Evolutionary conservation across 2,329 filamentous ascomycete genomes (phyloP).

Genomic region (Coniochaeta hoffmannii): DNA sequence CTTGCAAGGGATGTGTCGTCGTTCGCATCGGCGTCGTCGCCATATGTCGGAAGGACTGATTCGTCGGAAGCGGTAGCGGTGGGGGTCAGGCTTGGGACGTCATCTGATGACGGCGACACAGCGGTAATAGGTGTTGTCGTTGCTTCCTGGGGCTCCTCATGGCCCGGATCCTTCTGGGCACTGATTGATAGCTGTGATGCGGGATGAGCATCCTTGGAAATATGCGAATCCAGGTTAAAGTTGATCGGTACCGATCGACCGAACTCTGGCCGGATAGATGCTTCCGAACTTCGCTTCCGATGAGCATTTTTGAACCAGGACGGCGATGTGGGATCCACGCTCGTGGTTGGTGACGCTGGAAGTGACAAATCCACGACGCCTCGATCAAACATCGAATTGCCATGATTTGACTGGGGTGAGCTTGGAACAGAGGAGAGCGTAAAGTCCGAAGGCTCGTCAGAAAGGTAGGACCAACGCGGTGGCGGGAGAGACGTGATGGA

Average conservation of each 20-base stretch:
- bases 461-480: constrained; percentile 59
- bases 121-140: constrained; percentile 3
- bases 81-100: constrained; percentile 19
- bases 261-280: neutral
- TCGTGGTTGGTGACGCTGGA: constrained; percentile 77
- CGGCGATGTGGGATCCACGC: constrained; percentile 59
- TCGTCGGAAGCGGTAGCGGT: constrained; percentile 24
- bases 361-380: constrained; percentile 61
- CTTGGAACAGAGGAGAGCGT: constrained; percentile 68
- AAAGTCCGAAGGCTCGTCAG: constrained; percentile 55
- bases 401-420: constrained; percentile 70
- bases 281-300: constrained; percentile 47
- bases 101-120: constrained; percentile 17
- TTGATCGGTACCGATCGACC: neutral
- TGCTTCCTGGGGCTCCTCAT: neutral
- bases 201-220: constrained; percentile 34
- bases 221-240: neutral
- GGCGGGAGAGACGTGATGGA: constrained; percentile 38
- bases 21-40: constrained; percentile 10
- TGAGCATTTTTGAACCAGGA: constrained; percentile 44
- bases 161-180: neutral
- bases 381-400: constrained; percentile 73
- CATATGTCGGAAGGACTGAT: constrained; percentile 22
- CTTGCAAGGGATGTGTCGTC: constrained; percentile 17
- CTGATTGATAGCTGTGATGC: neutral